Conservation (phyloP, 2,329 filamentous ascomycete species). For the Botrytis tulipae region DNA sequence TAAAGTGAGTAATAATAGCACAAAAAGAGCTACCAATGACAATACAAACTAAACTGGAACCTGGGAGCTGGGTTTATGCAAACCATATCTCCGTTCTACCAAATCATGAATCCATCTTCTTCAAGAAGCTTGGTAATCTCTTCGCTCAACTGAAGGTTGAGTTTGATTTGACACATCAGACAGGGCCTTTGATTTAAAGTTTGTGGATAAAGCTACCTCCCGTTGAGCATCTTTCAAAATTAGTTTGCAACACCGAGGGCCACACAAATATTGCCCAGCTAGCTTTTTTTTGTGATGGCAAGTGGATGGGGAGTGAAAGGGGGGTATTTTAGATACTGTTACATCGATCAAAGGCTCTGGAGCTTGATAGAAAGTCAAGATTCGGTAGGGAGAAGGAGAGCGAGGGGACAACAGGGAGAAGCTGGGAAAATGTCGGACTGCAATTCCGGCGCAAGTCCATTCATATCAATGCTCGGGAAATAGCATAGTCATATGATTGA, state of each 20-base stretch:
- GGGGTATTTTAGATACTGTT: background rate
- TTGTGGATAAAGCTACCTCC: background rate
- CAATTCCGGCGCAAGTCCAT: background rate
- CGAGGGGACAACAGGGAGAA: background rate
- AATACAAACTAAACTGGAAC: background rate
- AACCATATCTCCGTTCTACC: background rate
- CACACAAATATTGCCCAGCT: background rate
- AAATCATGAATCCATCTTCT: rapidly evolving
- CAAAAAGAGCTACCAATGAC: background rate
- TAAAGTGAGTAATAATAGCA: background rate
- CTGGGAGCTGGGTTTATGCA: background rate
- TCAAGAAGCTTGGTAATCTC: background rate
- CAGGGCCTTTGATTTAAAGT: background rate
- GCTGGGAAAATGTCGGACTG: background rate
- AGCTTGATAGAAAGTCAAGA: background rate
- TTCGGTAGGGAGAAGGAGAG: background rate
- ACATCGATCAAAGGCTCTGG: background rate
- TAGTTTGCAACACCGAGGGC: too few species aligned
- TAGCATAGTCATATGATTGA: background rate
- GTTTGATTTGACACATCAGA: background rate
- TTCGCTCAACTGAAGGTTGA: background rate
- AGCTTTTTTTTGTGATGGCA: too few species aligned
- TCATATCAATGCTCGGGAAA: background rate
- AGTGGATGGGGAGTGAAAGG: background rate
- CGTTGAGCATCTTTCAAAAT: background rate